Evolutionary conservation across 1,139 yeast species (phyloP), one percentile per base, ranked within the genome.

Genomic region (Wickerhamomyces sp.): DNA sequence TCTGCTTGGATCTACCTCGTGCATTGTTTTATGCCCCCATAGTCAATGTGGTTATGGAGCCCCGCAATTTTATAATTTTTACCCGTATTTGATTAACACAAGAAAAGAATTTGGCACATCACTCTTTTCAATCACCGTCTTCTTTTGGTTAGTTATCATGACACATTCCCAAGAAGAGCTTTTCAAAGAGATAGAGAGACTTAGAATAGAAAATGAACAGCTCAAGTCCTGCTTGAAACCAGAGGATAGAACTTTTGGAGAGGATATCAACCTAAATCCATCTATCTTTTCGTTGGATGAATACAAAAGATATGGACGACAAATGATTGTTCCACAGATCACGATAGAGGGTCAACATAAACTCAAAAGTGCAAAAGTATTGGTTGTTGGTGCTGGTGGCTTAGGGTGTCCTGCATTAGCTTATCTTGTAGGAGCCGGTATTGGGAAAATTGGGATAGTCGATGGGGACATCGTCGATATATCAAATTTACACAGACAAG

Each of bases 331-430:
- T 1, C 94, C 95, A 35, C 63, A 60, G 36, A 52, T 67, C 13
- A 59, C 60, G 1, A 54, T 62, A 6, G 47, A 53, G 13, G 77
- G 81, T 4, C 99, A 94, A 61, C 49, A 73, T 6, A 68, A 65
- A 40, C 66, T 94, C 42, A 82, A 81, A 55, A 54, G 63, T 0
- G 52, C 93, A 1, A 76, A 70, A 40, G 76, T 90, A 0, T 66
- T 93, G 32, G 93, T 94, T 0, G 75, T 94, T 9, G 99, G 99
- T 1, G 97, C 97, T 0, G 99, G 99, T 11, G 99, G 99, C 0
- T 72, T 94, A 10, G 99, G 99, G 0, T 85, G 95, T 54, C 98
- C 99, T 1, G 95, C 95, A 0, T 65, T 93, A 42, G 75, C 87
- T 36, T 94, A 94, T 60, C 67, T 94, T 4, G 81, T 84, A 0